phyloP scores from a whole-genome alignment of 2,329 filamentous ascomycete genomes.

The Diaporthe longicolla region DNA sequence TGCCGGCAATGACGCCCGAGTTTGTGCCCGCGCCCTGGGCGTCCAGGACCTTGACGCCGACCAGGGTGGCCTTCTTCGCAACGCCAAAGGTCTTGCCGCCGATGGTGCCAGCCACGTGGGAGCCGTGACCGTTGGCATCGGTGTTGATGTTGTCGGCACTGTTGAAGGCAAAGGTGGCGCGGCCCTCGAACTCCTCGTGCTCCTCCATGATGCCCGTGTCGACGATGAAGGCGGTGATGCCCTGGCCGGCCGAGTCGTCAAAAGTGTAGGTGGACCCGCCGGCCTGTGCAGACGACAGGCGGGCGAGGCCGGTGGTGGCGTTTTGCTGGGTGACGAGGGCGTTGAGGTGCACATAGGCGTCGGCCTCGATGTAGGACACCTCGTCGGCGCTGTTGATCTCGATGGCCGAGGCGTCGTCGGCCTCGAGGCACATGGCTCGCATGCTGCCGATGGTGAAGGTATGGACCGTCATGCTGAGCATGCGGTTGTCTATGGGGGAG shows the following conservation, averaged over 20 bases:
- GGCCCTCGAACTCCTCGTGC: slow-evolving; percentile 70
- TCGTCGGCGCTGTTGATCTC: slow-evolving; percentile 62
- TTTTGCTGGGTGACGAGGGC: slow-evolving; percentile 65
- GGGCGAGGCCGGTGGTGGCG: slow-evolving; percentile 67
- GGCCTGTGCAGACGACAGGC: slow-evolving; percentile 62
- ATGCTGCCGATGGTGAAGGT: slow-evolving; percentile 63
- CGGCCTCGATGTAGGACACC: slow-evolving; percentile 60
- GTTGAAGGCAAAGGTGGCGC: slow-evolving; percentile 68
- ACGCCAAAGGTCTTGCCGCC: slow-evolving; percentile 73
- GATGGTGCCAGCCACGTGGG: slow-evolving; percentile 74
- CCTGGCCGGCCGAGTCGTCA: slow-evolving; percentile 65
- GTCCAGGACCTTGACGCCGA: slow-evolving; percentile 75
- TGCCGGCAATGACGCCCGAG: slow-evolving; percentile 69
- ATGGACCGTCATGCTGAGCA: slow-evolving; percentile 63
- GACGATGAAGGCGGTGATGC: slow-evolving; percentile 74
- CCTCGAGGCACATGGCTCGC: slow-evolving; percentile 64
- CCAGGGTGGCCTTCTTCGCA: slow-evolving; percentile 68
- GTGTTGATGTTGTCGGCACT: slow-evolving; percentile 63
- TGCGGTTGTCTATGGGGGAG: slow-evolving; percentile 58
- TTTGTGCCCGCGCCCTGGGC: slow-evolving; percentile 63
- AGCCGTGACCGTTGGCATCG: slow-evolving; percentile 75
- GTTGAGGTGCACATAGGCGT: slow-evolving; percentile 61
- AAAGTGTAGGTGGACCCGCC: slow-evolving; percentile 62
- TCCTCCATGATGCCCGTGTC: slow-evolving; percentile 73
- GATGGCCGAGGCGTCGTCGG: slow-evolving; percentile 53